These are phyloP conservation scores for Tubosaeta sp. DNA, from an alignment of 768 basidiomycete genomes.

Conservation along the genomic window DNA sequence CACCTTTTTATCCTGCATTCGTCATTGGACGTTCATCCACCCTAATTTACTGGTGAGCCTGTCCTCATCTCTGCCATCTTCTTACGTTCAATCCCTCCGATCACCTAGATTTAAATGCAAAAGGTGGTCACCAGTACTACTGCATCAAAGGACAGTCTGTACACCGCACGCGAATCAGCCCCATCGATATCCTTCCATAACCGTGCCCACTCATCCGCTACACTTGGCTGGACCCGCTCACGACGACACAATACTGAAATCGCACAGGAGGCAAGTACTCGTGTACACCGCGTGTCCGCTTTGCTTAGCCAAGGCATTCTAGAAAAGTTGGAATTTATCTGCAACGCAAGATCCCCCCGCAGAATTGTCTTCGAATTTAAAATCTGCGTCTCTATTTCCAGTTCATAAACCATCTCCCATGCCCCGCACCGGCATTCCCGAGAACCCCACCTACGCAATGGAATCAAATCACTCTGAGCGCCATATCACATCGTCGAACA, in stretches of 20 bases:
- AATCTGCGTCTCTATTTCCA: slow-evolving; percentile 28
- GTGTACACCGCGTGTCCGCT: slow-evolving; percentile 22
- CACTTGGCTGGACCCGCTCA: slow-evolving; percentile 47
- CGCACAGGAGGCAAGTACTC: slow-evolving; percentile 42
- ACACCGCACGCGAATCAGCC: slow-evolving; percentile 35
- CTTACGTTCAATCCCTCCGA: slow-evolving; percentile 21
- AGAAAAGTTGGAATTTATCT: slow-evolving; percentile 48
- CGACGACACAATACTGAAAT: slow-evolving; percentile 33
- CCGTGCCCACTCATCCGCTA: slow-evolving; percentile 30
- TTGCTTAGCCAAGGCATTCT: slow-evolving; percentile 13
- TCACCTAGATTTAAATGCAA: slow-evolving; percentile 59
- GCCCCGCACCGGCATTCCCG: slow-evolving; percentile 40
- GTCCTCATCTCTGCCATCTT: slow-evolving; percentile 11
- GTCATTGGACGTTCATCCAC: slow-evolving; percentile 38
- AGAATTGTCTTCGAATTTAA: slow-evolving; percentile 31
- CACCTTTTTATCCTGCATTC: slow-evolving; percentile 47
- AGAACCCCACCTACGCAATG: slow-evolving; percentile 14
- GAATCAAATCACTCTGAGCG: slow-evolving; percentile 36
- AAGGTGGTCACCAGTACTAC: slow-evolving; percentile 60
- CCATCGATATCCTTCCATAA: slow-evolving; percentile 27
- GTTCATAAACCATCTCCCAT: slow-evolving; percentile 43
- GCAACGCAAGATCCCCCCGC: slow-evolving; percentile 37
- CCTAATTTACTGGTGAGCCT: slow-evolving; percentile 46
- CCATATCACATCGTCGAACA: slow-evolving; percentile 34
- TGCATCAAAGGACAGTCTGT: slow-evolving; percentile 33